Evolutionary conservation across 306 rosid species (phyloP).

Genomic region (Calophaca sinica): DNA sequence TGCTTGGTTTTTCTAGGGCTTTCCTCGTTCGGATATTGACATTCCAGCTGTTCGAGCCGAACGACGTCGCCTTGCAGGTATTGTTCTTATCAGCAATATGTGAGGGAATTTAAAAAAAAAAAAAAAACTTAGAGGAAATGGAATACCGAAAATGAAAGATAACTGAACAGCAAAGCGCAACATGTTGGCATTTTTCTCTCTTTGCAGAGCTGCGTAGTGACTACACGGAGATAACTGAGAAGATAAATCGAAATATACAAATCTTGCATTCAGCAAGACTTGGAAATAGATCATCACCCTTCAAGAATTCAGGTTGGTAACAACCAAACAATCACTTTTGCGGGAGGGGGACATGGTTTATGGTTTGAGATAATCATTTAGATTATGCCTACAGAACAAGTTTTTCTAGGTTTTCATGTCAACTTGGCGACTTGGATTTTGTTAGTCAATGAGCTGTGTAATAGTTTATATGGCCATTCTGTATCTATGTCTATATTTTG

Average conservation of each 20-base stretch:
- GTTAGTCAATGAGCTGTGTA: conserved; percentile 15
- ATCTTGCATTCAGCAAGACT: conserved; percentile 75
- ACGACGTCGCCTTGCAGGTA: conserved; percentile 82
- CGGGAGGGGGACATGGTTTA: neutral
- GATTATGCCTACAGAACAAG: neutral
- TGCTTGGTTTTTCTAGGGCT: conserved; percentile 61
- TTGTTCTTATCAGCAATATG: neutral
- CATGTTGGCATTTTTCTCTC: neutral
- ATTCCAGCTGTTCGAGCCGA: conserved; percentile 75
- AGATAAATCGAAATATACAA: conserved; percentile 72
- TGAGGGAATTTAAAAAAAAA: too few relatives aligned
- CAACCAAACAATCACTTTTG: neutral
- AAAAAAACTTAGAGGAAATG: too few relatives aligned
- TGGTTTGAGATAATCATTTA: neutral
- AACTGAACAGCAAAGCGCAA: neutral
- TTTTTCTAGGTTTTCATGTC: neutral
- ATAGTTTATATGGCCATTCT: conserved; percentile 7
- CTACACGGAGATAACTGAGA: conserved; percentile 72
- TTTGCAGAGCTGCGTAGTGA: conserved; percentile 79
- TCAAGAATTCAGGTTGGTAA: conserved; percentile 61
- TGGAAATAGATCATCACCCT: conserved; percentile 51
- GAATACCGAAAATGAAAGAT: neutral
- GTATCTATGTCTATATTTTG: neutral
- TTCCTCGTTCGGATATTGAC: conserved; percentile 89
- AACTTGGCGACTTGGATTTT: neutral